Evolutionary conservation across 2,329 filamentous ascomycete species (phyloP).

Genomic region (Cylindrodendrum hubeiense): DNA sequence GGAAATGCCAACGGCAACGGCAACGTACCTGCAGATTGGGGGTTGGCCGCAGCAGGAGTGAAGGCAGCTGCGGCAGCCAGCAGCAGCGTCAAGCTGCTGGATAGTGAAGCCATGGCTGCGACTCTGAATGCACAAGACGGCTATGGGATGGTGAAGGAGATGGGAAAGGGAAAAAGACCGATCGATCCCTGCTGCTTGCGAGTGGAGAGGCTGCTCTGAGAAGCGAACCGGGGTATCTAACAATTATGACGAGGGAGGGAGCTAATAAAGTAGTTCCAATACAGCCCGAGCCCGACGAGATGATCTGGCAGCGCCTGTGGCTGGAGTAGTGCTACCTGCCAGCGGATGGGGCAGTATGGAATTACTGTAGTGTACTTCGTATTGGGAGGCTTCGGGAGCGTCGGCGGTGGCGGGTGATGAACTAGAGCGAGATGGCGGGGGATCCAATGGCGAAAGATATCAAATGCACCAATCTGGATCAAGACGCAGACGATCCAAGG

Average conservation of each 20-base stretch:
- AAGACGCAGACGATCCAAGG: background rate
- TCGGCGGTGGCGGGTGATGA: too few species aligned
- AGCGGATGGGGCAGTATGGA: background rate
- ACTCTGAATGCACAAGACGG: background rate
- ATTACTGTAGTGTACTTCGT: too few species aligned
- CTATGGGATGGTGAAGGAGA: slow-evolving; percentile 5
- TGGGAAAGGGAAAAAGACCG: slow-evolving; percentile 5
- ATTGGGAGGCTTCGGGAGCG: too few species aligned
- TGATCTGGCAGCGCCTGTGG: background rate
- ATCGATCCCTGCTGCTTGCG: background rate
- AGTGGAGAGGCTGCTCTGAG: background rate
- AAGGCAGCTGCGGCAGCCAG: slow-evolving; percentile 42
- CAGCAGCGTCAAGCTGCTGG: slow-evolving; percentile 39
- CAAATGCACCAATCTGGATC: background rate
- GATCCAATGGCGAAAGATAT: background rate
- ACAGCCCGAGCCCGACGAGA: background rate
- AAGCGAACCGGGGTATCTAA: background rate
- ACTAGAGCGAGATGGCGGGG: too few species aligned
- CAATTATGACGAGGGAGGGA: background rate
- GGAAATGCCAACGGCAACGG: too few species aligned
- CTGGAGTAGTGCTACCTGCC: background rate
- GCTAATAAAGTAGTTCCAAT: background rate
- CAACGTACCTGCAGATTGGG: slow-evolving; percentile 34
- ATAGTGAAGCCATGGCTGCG: slow-evolving; percentile 37
- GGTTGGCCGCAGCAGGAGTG: slow-evolving; percentile 33